Base-by-base conservation (phyloP, 2,329 filamentous ascomycete species). In the Clonostachys sp. region DNA sequence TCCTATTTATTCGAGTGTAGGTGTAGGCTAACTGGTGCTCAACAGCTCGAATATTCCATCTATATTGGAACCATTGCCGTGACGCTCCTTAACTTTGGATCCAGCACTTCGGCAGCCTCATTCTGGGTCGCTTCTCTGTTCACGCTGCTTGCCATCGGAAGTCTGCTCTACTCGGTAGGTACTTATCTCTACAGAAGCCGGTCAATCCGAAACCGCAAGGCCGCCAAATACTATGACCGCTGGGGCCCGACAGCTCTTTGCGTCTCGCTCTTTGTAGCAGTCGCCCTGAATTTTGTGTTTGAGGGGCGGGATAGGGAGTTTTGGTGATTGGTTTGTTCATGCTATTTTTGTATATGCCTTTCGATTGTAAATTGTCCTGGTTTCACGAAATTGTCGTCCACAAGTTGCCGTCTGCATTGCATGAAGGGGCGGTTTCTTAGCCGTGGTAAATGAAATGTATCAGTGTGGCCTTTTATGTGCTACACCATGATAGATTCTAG, bases 201-300 rank as follows among this genome's bases (percentile, higher is more conserved):
- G 52, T 89, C 89, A 51, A 97, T 97, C 61, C 81, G 89, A 54
- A 84, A 86, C 56, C 78, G 92, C 45, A 84, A 84, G 53, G 89
- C 87, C n/a, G 90, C 92, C 39, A 86, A 84, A 57, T 99, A 94
- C 67, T 94, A 97, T 64, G 94, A 99, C 65, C 85, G 83, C 56
- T 87, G 84, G 77, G 94, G 94, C 0, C 92, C 94, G 0, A 91
- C 78, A 5, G 70, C 84, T 18, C 75, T 99, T 34, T 95, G 91
- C 57, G 59, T 77, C 9, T 80, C 87, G 4, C 66, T 97, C 46
- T 79, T 96, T 40, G 69, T 78, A 1, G 89, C 91, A 4, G 83
- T 96, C 12, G 72, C 77, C 5, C 63, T 95, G 24, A 95, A 94
- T 65, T 95, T 96, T 73, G 87, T 70, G 5, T 84, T 90, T 57